Base-by-base conservation (phyloP, 2,329 filamentous ascomycete genomes). In the Aspergillus glaucus region DNA sequence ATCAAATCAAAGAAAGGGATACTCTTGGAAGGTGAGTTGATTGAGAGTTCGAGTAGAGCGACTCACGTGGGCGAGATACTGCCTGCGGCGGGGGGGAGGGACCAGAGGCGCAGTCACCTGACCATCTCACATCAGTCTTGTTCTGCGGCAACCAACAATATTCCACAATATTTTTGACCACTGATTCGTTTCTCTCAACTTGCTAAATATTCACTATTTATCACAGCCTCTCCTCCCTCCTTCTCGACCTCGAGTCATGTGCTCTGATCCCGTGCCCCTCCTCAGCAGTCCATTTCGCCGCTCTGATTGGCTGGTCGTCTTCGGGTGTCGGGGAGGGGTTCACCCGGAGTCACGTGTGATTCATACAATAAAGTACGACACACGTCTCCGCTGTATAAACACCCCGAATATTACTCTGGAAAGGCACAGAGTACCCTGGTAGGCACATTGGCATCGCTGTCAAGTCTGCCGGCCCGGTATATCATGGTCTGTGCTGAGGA, bases 11-110 rank as follows among this genome's bases (percentile, higher is more conserved):
- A 15, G 37, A 40, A 40, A 40, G 37, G 37, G 37, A 40, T 40
- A 40, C 37, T 40, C 10, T 17, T 15, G 37, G 36, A 40, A 19
- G 12, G 34, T n/a, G 34, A 40, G 37, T 40, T 40, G 37, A 19
- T 19, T 40, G 37, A 40, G 37, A 40, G 37, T 40, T 40, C 37
- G 37, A 40, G 37, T 40, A 40, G 37, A 40, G 37, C 37, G 37
- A 21, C 37, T 40, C 37, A 40, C 37, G 37, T 40, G 37, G 37
- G 37, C 37, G 34, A 37, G 37, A 40, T 40, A 12, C 37, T 40
- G 15, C 37, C 37, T 40, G 17, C 37, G 37, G 37, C 15, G 37
- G 37, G 8, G 15, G 37, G 9, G 15, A 40, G 37, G 12, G 15
- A 40, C 37, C 37, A 40, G 15, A 40, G 15, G 17, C 19, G 37